These are phyloP conservation scores for Lichtheimia ramosa DNA, from an alignment of 371 early-diverging fungal species.

Conservation along the genomic window DNA sequence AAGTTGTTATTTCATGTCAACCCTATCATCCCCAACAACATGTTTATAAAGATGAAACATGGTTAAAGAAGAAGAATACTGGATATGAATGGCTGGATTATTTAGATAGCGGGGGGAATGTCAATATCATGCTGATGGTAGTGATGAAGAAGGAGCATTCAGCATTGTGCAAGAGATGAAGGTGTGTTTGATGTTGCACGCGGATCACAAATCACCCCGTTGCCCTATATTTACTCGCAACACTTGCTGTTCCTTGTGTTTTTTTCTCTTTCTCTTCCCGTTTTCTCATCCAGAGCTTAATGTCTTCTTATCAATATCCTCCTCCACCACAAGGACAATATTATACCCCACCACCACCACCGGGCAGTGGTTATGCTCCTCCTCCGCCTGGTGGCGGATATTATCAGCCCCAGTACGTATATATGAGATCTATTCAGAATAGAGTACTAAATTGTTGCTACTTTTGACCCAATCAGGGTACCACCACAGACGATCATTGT, in stretches of 20 bases:
- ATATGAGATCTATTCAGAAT: not conserved
- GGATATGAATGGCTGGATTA: too few relatives aligned
- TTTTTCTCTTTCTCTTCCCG: conserved; percentile 7
- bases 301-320: conserved; percentile 20
- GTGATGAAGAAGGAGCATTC: too few relatives aligned
- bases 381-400: conserved; percentile 18
- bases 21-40: not conserved
- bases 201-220: too few relatives aligned
- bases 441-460: not conserved
- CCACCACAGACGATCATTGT: conserved; percentile 19
- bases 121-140: too few relatives aligned
- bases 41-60: too few relatives aligned
- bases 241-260: not conserved
- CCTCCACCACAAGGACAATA: conserved; percentile 20
- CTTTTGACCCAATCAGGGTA: too few relatives aligned
- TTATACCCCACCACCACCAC: conserved; percentile 18
- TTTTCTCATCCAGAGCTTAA: not conserved
- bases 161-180: too few relatives aligned
- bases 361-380: conserved; percentile 12
- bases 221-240: too few relatives aligned
- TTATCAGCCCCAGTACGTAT: conserved; percentile 22
- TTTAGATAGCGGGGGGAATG: too few relatives aligned
- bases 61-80: too few relatives aligned
- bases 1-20: not conserved
- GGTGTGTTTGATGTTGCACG: too few relatives aligned